phyloP scores from a whole-genome alignment of 2,329 filamentous ascomycete species.

The Diaporthe citrichinensis region DNA sequence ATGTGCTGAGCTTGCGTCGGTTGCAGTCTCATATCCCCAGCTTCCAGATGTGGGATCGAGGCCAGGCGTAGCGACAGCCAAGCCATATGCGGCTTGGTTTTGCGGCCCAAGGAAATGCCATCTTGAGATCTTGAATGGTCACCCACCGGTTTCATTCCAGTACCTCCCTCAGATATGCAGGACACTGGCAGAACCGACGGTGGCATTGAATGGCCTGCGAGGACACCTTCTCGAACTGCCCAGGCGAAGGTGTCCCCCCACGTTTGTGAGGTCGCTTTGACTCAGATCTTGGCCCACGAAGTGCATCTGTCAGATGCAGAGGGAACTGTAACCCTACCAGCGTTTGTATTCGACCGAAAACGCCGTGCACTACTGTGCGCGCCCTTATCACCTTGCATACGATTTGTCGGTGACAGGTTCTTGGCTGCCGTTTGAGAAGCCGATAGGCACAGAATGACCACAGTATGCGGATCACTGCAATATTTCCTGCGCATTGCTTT shows the following conservation, averaged over 20 bases:
- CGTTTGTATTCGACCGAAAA: neutral
- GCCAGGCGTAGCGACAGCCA: neutral
- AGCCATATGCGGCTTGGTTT: neutral
- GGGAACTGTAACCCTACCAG: neutral
- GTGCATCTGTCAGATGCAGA: constrained; percentile 18
- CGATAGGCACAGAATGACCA: neutral
- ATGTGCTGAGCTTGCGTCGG: neutral
- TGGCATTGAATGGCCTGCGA: neutral
- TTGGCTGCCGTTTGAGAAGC: neutral
- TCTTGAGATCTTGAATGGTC: neutral
- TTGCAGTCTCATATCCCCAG: neutral
- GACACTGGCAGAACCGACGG: neutral
- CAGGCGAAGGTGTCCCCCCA: neutral
- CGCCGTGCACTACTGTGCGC: neutral
- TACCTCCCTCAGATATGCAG: neutral
- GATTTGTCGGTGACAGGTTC: constrained; percentile 1
- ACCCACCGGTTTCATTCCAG: neutral
- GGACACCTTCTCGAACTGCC: neutral
- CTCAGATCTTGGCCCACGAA: constrained; percentile 5
- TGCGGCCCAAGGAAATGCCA: neutral
- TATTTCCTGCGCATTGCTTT: neutral
- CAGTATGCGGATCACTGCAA: neutral
- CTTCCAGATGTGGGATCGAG: neutral
- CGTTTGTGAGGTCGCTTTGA: constrained; percentile 1
- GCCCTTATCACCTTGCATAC: neutral